Evolutionary conservation across 805 yeast species (phyloP).

Genomic region (Saturnispora galanensis): DNA sequence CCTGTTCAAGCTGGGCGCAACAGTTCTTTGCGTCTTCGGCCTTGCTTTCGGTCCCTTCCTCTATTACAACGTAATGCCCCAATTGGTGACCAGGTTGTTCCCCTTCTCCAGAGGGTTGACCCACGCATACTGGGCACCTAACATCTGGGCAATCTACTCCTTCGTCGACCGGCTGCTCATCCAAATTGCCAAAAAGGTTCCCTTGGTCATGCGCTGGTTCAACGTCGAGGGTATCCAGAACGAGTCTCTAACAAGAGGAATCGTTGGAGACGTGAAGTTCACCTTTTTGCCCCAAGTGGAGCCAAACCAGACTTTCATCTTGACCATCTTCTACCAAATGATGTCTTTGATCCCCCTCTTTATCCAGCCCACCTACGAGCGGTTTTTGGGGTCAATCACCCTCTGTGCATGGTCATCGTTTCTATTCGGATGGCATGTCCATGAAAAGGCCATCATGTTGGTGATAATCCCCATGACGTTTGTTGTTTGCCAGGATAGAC

Average conservation of each 20-base stretch:
- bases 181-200: constrained; percentile 23
- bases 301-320: constrained; percentile 65
- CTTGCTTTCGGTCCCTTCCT: constrained; percentile 75
- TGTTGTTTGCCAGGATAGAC: constrained; percentile 57
- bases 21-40: constrained; percentile 51
- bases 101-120: constrained; percentile 94
- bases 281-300: constrained; percentile 69
- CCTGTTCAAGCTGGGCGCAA: constrained; percentile 49
- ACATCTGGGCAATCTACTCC: constrained; percentile 91
- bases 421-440: constrained; percentile 98
- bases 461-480: constrained; percentile 84
- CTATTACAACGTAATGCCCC: constrained; percentile 49
- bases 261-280: constrained; percentile 86
- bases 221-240: background rate
- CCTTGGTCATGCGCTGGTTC: constrained; percentile 10
- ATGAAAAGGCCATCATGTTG: constrained; percentile 90
- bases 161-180: constrained; percentile 65
- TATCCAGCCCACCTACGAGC: constrained; percentile 59
- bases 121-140: constrained; percentile 99
- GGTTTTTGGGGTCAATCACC: constrained; percentile 78
- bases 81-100: constrained; percentile 61
- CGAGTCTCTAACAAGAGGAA: constrained; percentile 53
- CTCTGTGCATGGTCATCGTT: constrained; percentile 88
- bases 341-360: constrained; percentile 66
- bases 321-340: constrained; percentile 78